Evolutionary conservation across 306 rosid species (phyloP).

Genomic region (Cotoneaster glaucophyllus): DNA sequence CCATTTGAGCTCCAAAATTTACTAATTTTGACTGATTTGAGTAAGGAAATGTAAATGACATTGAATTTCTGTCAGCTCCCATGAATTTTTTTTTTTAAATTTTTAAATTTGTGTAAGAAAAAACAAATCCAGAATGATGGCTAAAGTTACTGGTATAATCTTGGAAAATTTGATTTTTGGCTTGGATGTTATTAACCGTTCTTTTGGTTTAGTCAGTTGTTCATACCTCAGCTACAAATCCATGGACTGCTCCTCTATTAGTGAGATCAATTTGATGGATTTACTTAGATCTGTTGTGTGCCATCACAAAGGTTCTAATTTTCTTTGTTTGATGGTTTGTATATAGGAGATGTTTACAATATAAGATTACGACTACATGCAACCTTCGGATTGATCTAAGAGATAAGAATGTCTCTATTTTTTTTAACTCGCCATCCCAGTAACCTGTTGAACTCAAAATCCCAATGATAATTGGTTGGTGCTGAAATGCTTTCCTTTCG

Average conservation of each 20-base stretch:
- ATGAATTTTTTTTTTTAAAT: not conserved
- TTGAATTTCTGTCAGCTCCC: not conserved
- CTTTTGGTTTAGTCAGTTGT: not conserved
- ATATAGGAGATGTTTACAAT: constrained; percentile 13
- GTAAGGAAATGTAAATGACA: not conserved
- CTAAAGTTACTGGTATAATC: not conserved
- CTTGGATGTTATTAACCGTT: not conserved
- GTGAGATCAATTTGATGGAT: constrained; percentile 11
- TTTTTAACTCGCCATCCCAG: constrained; percentile 8
- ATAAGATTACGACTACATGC: constrained; percentile 23
- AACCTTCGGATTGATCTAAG: constrained; percentile 26
- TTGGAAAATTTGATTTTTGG: not conserved
- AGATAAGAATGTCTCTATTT: constrained; percentile 22
- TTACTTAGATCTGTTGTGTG: not conserved
- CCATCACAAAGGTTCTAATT: constrained; percentile 11
- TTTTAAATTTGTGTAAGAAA: not conserved
- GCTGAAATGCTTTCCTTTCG: constrained; percentile 4
- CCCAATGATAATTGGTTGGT: not conserved
- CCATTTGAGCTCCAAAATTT: not conserved
- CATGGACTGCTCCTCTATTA: constrained; percentile 6
- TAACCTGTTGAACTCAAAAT: constrained; percentile 6
- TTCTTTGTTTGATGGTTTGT: constrained; percentile 10
- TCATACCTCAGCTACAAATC: constrained; percentile 3
- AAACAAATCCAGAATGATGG: not conserved
- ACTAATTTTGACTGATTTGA: not conserved